Base-by-base conservation (phyloP, 306 rosid species). In the Cicer yamashitae region DNA sequence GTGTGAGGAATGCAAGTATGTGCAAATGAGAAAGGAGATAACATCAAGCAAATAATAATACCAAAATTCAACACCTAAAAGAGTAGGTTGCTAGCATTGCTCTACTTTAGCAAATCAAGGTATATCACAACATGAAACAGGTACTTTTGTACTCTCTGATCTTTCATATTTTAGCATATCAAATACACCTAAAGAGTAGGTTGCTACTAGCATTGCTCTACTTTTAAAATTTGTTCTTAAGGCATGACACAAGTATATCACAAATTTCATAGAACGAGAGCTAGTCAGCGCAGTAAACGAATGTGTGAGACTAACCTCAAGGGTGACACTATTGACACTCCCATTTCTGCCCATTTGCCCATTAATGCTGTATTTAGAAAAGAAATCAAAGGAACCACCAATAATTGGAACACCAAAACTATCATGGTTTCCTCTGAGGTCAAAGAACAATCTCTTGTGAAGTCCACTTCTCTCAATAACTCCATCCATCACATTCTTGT, bases 361-460 rank as follows among this genome's bases (percentile, higher is more conserved):
- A 82, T 77, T 94, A 85, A 90, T 82, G 81, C 98, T 94, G 76
- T 91, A 87, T 40, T 86, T 94, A 41, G 96, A 86, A 71, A 87
- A 94, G 87, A 86, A 94, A 87, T 94, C 97, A 66, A 79, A 87
- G 43, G 96, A 77, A 77, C 90, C 91, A 75, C 92, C 96, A 70
- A 78, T 50, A 45, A 44, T 52, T 0, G 98, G 98, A 46, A 94
- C 96, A 46, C 96, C 98, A 62, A 94, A 94, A 71, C 79, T 90
- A 79, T 94, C 98, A 80, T 90, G 98, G 76, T 94, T 91, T 40
- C 97, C 98, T 78, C 96, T 78, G 13, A 94, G 87, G 81, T 94
- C 98, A 38, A 73, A 91, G 87, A 94, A 94, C 79, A 83, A 43
- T 73, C 64, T 79, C 86, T 84, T 89, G 38, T 84, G 81, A 43